phyloP scores from a whole-genome alignment of 108 stramenopile genomes.

The Pseudonitzschia pungens region DNA sequence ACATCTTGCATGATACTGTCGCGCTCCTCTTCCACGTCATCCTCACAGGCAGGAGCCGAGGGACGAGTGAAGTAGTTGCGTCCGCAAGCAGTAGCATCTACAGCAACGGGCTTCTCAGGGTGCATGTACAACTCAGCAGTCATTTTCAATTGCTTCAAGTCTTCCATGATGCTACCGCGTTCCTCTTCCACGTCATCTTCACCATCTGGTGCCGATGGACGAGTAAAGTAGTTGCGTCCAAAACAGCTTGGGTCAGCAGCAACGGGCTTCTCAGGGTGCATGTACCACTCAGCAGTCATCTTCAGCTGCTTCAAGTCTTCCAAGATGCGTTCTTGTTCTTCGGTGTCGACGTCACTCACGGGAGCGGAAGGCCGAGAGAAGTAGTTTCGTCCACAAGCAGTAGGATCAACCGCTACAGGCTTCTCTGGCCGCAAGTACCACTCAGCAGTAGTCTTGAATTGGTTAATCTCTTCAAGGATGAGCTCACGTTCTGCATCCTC shows the following conservation, averaged over 20 bases:
- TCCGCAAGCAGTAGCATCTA: slow-evolving; percentile 35
- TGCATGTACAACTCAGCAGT: slow-evolving; percentile 38
- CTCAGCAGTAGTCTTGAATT: slow-evolving; percentile 40
- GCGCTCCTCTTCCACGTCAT: slow-evolving; percentile 47
- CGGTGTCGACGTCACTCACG: slow-evolving; percentile 13
- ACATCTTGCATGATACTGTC: slow-evolving; percentile 48
- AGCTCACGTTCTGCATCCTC: slow-evolving; percentile 41
- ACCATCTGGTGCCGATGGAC: slow-evolving; percentile 45
- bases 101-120: slow-evolving; percentile 35
- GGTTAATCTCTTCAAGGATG: slow-evolving; percentile 43
- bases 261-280: slow-evolving; percentile 68
- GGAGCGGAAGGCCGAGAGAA: slow-evolving; percentile 47
- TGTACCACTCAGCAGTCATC: slow-evolving; percentile 44
- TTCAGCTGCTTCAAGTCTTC: slow-evolving; percentile 51
- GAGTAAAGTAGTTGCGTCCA: slow-evolving; percentile 60
- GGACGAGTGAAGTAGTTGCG: slow-evolving; percentile 69
- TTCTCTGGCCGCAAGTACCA: slow-evolving; percentile 37
- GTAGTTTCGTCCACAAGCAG: slow-evolving; percentile 55
- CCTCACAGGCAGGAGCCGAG: slow-evolving; percentile 49
- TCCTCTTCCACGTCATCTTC: slow-evolving; percentile 38
- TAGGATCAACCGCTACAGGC: slow-evolving; percentile 36
- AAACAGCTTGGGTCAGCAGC: slow-evolving; percentile 32
- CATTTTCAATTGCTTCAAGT: slow-evolving; percentile 35
- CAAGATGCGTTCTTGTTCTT: slow-evolving; percentile 57
- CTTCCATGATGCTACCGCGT: slow-evolving; percentile 46